These are phyloP conservation scores for Hypomyces perniciosus DNA, from an alignment of 2,329 filamentous ascomycete species.

Conservation along the genomic window DNA sequence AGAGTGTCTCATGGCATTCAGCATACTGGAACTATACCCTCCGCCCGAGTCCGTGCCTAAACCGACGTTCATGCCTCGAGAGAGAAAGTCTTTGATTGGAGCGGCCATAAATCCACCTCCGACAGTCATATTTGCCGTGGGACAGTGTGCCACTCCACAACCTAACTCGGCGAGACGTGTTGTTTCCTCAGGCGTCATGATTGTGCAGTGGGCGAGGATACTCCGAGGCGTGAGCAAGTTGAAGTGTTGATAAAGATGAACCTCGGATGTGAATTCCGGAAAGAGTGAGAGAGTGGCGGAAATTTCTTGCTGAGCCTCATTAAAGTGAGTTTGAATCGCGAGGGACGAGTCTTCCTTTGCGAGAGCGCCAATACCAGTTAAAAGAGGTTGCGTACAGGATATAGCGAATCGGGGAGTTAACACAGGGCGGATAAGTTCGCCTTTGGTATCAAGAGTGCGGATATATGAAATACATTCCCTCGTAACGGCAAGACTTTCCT, in stretches of 20 bases:
- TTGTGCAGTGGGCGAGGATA: slow-evolving; percentile 62
- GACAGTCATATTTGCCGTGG: slow-evolving; percentile 57
- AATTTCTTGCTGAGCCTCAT: slow-evolving; percentile 58
- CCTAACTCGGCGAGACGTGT: slow-evolving; percentile 36
- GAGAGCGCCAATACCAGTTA: slow-evolving; percentile 50
- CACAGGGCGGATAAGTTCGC: slow-evolving; percentile 41
- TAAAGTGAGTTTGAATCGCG: slow-evolving; percentile 62
- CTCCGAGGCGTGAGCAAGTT: slow-evolving; percentile 48
- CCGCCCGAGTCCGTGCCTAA: slow-evolving; percentile 60
- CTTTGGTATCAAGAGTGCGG: slow-evolving; percentile 36
- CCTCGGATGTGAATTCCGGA: slow-evolving; percentile 50
- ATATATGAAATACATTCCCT: slow-evolving; percentile 44
- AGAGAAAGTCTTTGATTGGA: slow-evolving; percentile 51
- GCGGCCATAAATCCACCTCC: slow-evolving; percentile 58
- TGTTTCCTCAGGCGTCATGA: slow-evolving; percentile 53
- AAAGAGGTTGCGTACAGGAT: slow-evolving; percentile 48
- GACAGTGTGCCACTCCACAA: slow-evolving; percentile 60
- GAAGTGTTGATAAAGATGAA: slow-evolving; percentile 52
- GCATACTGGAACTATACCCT: slow-evolving; percentile 54
- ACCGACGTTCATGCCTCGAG: slow-evolving; percentile 56
- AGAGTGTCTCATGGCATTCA: slow-evolving; percentile 53
- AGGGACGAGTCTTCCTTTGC: slow-evolving; percentile 41
- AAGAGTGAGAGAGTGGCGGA: slow-evolving; percentile 49
- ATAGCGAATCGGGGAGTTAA: slow-evolving; percentile 58
- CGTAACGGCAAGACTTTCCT: slow-evolving; percentile 45